These are phyloP conservation scores for Apiospora kogelbergensis DNA, from an alignment of 2,329 filamentous ascomycete species.

Conservation along the genomic window DNA sequence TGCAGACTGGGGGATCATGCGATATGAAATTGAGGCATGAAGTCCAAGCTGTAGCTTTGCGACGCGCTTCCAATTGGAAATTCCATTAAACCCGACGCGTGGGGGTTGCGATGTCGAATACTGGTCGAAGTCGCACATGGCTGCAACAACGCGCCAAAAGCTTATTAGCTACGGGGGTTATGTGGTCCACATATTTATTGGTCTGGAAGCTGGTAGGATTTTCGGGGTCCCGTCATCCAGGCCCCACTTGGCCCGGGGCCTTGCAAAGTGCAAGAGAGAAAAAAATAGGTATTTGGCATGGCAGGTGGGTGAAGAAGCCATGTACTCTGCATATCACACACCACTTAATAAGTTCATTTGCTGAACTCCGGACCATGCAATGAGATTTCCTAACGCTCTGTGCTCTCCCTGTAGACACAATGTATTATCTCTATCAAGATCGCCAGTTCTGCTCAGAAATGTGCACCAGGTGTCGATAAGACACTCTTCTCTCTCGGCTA, in stretches of 20 bases:
- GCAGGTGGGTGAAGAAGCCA: neutral
- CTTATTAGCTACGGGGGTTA: neutral
- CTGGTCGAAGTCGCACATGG: neutral
- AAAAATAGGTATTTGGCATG: neutral
- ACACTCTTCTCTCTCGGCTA: conserved; percentile 65
- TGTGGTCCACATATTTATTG: neutral
- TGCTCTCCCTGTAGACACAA: conserved; percentile 28
- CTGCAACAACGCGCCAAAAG: neutral
- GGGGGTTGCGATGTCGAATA: neutral
- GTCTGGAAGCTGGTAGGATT: neutral
- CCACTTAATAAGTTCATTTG: neutral
- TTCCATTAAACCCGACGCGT: conserved; percentile 4
- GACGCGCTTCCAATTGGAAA: neutral
- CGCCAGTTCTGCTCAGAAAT: conserved; percentile 12
- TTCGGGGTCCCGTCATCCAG: neutral
- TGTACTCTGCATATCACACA: neutral
- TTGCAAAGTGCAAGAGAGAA: neutral
- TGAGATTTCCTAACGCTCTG: conserved; percentile 28
- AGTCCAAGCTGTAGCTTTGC: neutral
- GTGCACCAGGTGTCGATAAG: conserved; percentile 30
- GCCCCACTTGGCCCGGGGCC: neutral
- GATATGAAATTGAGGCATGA: neutral
- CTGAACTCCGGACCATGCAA: conserved; percentile 22
- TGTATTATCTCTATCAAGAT: conserved; percentile 18
- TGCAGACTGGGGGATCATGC: neutral